Percentiles rank a stretch among this genome's conserved stretches.
These are phyloP conservation scores for Colletotrichum navitas DNA, from an alignment of 2,329 filamentous ascomycete genomes.

Conservation along the genomic window DNA sequence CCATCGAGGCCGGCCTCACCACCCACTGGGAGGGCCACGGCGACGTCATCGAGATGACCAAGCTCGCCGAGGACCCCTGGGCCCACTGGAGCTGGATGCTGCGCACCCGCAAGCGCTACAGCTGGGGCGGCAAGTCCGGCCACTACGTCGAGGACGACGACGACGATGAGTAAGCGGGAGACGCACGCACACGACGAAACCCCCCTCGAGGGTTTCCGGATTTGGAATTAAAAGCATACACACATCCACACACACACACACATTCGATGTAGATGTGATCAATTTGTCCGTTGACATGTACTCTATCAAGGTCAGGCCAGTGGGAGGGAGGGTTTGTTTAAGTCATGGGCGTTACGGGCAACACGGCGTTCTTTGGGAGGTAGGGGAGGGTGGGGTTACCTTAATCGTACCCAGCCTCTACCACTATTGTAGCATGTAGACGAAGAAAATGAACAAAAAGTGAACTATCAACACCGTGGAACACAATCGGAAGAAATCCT, in stretches of 20 bases:
- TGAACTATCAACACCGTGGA: background rate
- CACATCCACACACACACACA: background rate
- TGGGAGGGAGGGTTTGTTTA: background rate
- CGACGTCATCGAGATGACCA: constrained; percentile 53
- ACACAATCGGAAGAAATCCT: background rate
- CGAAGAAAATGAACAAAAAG: background rate
- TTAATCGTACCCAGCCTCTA: background rate
- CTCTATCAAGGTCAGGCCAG: background rate
- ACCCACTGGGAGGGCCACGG: constrained; percentile 42
- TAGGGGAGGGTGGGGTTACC: too few relatives aligned
- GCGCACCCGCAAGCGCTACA: constrained; percentile 49
- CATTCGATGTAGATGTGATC: background rate
- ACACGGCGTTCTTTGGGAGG: background rate
- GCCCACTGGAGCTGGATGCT: constrained; percentile 57
- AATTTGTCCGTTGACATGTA: background rate
- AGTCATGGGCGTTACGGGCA: background rate
- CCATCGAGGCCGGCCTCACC: constrained; percentile 52
- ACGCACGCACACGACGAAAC: too few relatives aligned
- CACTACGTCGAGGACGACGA: constrained; percentile 21
- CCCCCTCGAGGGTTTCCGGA: background rate
- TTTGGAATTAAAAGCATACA: background rate
- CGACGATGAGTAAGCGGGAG: constrained; percentile 41
- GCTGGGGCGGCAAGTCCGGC: constrained; percentile 46
- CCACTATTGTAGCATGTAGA: background rate
- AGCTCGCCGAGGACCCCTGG: constrained; percentile 52